A percentile compares a stretch with the other conserved stretches of the same genome.
These are phyloP conservation scores for Monosporascus sp. DNA, from an alignment of 2,329 filamentous ascomycete species.

Conservation along the genomic window DNA sequence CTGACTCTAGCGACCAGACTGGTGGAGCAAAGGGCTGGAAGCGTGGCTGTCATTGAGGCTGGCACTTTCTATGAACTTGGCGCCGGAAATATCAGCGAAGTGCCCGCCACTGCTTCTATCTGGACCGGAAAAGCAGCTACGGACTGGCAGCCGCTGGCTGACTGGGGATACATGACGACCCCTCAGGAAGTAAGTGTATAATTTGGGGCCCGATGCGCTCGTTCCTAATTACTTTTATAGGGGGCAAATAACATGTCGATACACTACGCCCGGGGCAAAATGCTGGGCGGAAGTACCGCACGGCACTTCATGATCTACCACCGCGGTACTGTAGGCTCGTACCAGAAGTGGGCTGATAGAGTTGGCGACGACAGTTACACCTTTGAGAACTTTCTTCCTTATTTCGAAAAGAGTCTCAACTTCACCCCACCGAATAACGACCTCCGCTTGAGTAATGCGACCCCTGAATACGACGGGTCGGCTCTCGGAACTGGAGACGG, in stretches of 20 bases:
- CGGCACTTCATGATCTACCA: slow-evolving; percentile 20
- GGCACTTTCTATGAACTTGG: too few relatives aligned
- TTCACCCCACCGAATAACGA: slow-evolving; percentile 8
- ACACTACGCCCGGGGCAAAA: slow-evolving; percentile 17
- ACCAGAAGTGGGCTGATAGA: slow-evolving; percentile 11
- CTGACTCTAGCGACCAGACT: too few relatives aligned
- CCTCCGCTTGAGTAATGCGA: slow-evolving; percentile 15
- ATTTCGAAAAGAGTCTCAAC: slow-evolving; percentile 11
- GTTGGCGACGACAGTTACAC: slow-evolving; percentile 10
- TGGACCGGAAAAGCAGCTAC: slow-evolving; percentile 3
- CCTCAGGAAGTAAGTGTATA: slow-evolving; percentile 15
- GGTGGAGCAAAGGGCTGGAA: too few relatives aligned
- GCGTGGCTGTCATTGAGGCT: too few relatives aligned
- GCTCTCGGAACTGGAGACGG: slow-evolving; percentile 22
- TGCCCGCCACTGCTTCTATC: slow-evolving; percentile 10
- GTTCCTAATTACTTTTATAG: slow-evolving; percentile 4
- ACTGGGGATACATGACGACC: slow-evolving; percentile 20
- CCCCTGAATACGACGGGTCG: slow-evolving; percentile 14
- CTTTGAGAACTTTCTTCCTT: slow-evolving; percentile 8
- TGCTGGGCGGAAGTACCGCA: slow-evolving; percentile 17
- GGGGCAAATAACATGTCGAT: slow-evolving; percentile 6
- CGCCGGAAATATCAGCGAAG: too few relatives aligned
- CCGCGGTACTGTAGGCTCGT: slow-evolving; percentile 3
- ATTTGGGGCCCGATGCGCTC: too few relatives aligned
- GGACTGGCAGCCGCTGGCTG: slow-evolving; percentile 11